A percentile compares a stretch with the other conserved stretches of the same genome.
These are phyloP conservation scores for Clonostachys sp. DNA, from an alignment of 2,329 filamentous ascomycete genomes.

Conservation along the genomic window DNA sequence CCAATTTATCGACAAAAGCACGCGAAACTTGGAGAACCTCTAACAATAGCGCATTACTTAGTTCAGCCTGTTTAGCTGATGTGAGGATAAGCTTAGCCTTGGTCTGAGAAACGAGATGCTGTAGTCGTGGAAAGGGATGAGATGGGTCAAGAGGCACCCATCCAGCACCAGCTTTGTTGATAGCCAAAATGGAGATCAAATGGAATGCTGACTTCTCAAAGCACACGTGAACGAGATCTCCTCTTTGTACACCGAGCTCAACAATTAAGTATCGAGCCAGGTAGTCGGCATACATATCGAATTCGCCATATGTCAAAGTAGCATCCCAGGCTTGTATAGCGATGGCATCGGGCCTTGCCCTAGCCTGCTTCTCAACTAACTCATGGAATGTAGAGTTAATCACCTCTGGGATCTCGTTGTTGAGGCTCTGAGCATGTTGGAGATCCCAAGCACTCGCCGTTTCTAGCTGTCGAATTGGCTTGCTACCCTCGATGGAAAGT, in stretches of 20 bases:
- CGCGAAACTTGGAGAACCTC: conserved; percentile 1
- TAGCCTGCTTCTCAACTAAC: conserved; percentile 1
- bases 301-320: conserved; percentile 1
- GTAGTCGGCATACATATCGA: neutral
- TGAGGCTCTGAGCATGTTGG: neutral
- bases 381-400: neutral
- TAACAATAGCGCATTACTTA: neutral
- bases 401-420: neutral
- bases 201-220: conserved; percentile 7
- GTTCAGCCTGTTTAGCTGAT: neutral
- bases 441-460: conserved; percentile 1
- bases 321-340: conserved; percentile 1
- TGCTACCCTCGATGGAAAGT: conserved; percentile 1
- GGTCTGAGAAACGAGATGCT: conserved; percentile 1
- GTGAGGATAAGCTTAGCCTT: neutral
- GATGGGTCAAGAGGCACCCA: conserved; percentile 5
- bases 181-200: conserved; percentile 5
- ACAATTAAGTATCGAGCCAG: neutral
- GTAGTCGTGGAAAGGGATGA: conserved; percentile 2
- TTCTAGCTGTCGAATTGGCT: neutral
- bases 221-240: conserved; percentile 4
- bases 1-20: neutral
- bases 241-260: neutral
- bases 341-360: neutral
- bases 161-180: conserved; percentile 7